phyloP scores from a whole-genome alignment of 768 basidiomycete genomes.

The Termitomyces sp. region DNA sequence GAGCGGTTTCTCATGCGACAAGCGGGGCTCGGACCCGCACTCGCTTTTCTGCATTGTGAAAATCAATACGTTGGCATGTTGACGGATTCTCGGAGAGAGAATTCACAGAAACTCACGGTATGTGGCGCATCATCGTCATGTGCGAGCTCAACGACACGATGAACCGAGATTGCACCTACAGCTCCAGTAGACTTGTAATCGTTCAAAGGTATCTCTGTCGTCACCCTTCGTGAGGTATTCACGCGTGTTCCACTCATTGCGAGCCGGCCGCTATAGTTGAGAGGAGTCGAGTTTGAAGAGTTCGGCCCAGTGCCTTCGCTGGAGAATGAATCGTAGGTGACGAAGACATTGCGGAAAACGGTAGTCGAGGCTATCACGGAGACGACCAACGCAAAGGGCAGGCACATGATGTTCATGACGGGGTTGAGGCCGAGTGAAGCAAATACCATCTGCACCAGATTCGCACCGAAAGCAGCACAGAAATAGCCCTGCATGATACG shows the following conservation, averaged over 20 bases:
- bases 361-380: conserved; percentile 30
- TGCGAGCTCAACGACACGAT: conserved; percentile 17
- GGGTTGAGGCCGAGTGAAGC: conserved; percentile 26
- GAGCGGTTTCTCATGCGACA: background rate
- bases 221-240: conserved; percentile 2
- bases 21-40: background rate
- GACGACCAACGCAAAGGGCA: conserved; percentile 29
- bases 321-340: conserved; percentile 24
- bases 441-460: conserved; percentile 27
- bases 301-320: conserved; percentile 7
- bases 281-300: background rate
- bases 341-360: conserved; percentile 31
- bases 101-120: background rate
- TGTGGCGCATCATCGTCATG: conserved; percentile 9
- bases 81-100: background rate
- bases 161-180: conserved; percentile 13
- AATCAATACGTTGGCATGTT: background rate
- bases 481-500: conserved; percentile 21
- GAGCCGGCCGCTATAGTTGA: conserved; percentile 3
- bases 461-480: conserved; percentile 26
- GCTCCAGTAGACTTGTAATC: conserved; percentile 14
- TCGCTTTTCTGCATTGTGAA: background rate
- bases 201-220: conserved; percentile 16
- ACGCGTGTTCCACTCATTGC: background rate
- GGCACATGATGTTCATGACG: conserved; percentile 28